These are phyloP conservation scores for Simmondsia chinensis DNA, from an alignment of 148 eudicot species.

Conservation along the genomic window DNA sequence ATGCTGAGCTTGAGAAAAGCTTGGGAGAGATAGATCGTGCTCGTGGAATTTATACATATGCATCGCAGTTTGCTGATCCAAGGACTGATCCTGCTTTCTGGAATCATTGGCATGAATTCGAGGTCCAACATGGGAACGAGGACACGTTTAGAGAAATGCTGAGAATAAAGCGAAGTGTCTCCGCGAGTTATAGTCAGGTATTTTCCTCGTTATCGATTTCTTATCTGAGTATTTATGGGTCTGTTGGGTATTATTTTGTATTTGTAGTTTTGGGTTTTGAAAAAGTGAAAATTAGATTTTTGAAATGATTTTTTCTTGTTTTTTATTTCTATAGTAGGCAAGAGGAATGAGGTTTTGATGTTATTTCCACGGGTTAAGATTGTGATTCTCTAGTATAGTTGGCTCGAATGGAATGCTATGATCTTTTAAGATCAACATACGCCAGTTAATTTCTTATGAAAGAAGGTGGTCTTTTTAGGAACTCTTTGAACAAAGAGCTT, in stretches of 20 bases:
- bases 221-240: neutral
- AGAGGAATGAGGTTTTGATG: neutral
- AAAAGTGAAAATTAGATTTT: neutral
- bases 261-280: neutral
- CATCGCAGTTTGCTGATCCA: slow-evolving; percentile 76
- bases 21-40: slow-evolving; percentile 92
- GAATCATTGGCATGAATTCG: slow-evolving; percentile 85
- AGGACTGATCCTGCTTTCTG: slow-evolving; percentile 79
- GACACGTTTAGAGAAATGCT: slow-evolving; percentile 94
- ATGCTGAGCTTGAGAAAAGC: slow-evolving; percentile 93
- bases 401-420: no score
- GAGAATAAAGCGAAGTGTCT: slow-evolving; percentile 67
- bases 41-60: slow-evolving; percentile 53
- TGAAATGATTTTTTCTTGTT: neutral
- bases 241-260: neutral
- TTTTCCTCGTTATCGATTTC: neutral
- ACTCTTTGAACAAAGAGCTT: no score
- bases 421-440: no score
- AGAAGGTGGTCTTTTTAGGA: no score
- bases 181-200: slow-evolving; percentile 91
- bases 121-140: slow-evolving; percentile 91
- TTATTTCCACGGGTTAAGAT: neutral
- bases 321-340: no score
- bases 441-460: no score
- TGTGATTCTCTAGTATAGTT: no score